Evolutionary conservation across 108 stramenopile genomes (phyloP), one percentile per base, ranked within the genome.

Genomic region (Heterococcus sp.): DNA sequence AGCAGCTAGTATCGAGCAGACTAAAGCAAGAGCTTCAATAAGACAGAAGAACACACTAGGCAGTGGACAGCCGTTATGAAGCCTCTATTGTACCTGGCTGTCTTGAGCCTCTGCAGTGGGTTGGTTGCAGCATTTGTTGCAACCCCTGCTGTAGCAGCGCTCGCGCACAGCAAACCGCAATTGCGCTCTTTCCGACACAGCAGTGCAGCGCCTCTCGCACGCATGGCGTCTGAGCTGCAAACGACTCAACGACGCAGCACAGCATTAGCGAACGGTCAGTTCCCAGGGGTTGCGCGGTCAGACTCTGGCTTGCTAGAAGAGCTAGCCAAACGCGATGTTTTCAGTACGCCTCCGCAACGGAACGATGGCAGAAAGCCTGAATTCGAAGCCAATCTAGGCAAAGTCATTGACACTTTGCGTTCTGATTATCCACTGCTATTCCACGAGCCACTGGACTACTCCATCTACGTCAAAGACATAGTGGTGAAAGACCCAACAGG

Each of bases 301-400:
- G 46, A 58, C 8, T 58, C 46, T 8, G 8, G 14, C 14, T 21
- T 58, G 46, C 46, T 58, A 21, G 46, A 58, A 21, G 46, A 58
- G 46, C 46, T 58, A 21, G 21, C 8, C 14, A 8, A 21, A 21
- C 8, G 46, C 8, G 46, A 58, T 8, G 46, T 58, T 21, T 58
- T 58, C 46, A 21, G 46, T 21, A 58, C 21, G 46, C 46, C 46
- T 58, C 46, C 46, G 14, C 46, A 8, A 58, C 46, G 14, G 14
- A 58, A 81, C 46, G 79, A 72, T 46, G 71, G 71, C 3, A 65
- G 72, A 35, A 68, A 72, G 35, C 81, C 81, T 29, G 81, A 82
- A 35, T 82, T 82, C 21, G 81, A 82, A 31, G 39, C 73, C 30
- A 82, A 82, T 66, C 35, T 82, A 37, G 81, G 81, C 38, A 67